Percentiles rank a stretch among this genome's conserved stretches.
Evolutionary conservation across 257 asterid genomes (phyloP).

Genomic region (Cinchona pubescens): DNA sequence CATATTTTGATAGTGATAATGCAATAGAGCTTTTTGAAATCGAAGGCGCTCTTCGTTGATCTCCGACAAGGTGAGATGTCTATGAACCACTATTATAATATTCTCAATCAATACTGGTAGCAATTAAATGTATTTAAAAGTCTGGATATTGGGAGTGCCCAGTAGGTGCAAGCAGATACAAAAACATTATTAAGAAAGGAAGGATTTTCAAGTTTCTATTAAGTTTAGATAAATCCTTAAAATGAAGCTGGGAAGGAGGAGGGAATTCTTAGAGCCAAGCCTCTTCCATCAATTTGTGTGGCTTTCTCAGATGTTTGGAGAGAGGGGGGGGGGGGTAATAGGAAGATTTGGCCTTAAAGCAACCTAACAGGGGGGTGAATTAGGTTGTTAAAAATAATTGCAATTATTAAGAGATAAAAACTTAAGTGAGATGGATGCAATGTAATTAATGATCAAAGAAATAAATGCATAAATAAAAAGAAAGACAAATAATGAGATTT

Average conservation of each 20-base stretch:
- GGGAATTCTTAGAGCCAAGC: neutral
- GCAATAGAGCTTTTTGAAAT: neutral
- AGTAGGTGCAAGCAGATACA: neutral
- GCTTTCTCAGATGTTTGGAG: neutral
- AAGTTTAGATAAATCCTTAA: neutral
- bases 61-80: neutral
- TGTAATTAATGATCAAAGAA: too few relatives aligned
- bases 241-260: conserved; percentile 8
- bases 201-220: neutral
- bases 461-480: too few relatives aligned
- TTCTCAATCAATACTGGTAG: neutral
- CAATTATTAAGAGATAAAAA: too few relatives aligned
- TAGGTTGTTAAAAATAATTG: too few relatives aligned
- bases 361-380: too few relatives aligned
- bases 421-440: too few relatives aligned
- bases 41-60: neutral
- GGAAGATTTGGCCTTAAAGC: too few relatives aligned
- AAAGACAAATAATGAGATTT: too few relatives aligned
- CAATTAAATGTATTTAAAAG: neutral
- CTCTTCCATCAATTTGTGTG: neutral
- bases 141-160: conserved; percentile 8
- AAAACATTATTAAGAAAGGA: neutral
- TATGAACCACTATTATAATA: neutral
- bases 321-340: neutral
- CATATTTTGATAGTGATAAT: neutral